A percentile compares a stretch with the other conserved stretches of the same genome.
Evolutionary conservation across 169 alveolate genomes (phyloP).

Genomic region (Condylostoma magnum): DNA sequence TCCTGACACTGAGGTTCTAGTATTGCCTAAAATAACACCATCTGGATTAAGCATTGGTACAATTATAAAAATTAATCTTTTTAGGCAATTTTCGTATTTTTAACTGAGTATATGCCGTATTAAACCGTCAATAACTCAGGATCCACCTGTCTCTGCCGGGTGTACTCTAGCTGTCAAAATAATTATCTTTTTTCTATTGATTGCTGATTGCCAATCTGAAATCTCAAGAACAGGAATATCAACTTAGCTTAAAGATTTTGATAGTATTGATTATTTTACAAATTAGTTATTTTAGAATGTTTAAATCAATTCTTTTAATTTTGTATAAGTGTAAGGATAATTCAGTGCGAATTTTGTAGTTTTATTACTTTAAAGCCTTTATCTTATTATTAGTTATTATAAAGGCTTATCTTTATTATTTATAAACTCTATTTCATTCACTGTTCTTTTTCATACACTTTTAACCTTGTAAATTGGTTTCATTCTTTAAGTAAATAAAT

Average conservation of each 20-base stretch:
- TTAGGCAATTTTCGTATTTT: conserved; percentile 37
- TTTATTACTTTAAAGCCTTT: too few relatives aligned
- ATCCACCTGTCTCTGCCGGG: conserved; percentile 89
- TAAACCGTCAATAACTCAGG: conserved; percentile 41
- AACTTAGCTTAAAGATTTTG: conserved; percentile 9
- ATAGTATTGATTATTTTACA: conserved; percentile 5
- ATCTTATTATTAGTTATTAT: too few relatives aligned
- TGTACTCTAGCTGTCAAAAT: conserved; percentile 78
- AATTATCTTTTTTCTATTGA: conserved; percentile 31
- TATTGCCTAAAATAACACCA: conserved; percentile 75
- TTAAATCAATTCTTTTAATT: not conserved
- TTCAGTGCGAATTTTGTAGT: conserved; percentile 72
- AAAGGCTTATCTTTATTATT: too few relatives aligned
- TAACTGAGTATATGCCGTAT: not conserved
- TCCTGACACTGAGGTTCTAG: conserved; percentile 65
- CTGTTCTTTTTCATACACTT: too few relatives aligned
- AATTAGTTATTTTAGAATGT: not conserved
- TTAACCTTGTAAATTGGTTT: too few relatives aligned
- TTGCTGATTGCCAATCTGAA: not conserved
- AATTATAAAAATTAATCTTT: conserved; percentile 58
- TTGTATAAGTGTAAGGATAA: conserved; percentile 20
- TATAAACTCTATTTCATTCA: too few relatives aligned
- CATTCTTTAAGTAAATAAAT: conserved; percentile 52
- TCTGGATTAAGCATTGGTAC: conserved; percentile 82
- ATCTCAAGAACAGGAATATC: conserved; percentile 1